phyloP scores from a whole-genome alignment of 768 basidiomycete genomes.

The Clathrus columnatus region DNA sequence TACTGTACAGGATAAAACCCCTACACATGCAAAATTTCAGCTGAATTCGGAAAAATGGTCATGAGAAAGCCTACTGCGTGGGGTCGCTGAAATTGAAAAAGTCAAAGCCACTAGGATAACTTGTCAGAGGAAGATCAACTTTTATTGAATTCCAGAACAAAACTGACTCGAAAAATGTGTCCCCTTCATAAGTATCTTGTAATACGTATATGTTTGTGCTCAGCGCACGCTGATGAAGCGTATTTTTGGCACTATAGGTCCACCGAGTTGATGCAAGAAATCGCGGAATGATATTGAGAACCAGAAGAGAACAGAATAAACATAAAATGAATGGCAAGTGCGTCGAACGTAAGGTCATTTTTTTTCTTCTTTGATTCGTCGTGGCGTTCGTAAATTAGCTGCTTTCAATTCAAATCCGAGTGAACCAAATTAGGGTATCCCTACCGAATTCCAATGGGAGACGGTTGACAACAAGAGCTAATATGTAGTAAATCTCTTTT shows the following conservation, averaged over 20 bases:
- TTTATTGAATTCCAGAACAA: too few relatives aligned
- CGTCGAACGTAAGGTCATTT: neutral
- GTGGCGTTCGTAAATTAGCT: neutral
- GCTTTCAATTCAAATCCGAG: too few relatives aligned
- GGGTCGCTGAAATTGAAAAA: slow-evolving; percentile 36
- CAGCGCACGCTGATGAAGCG: neutral
- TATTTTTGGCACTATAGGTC: neutral
- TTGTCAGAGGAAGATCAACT: too few relatives aligned
- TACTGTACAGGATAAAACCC: slow-evolving; percentile 54
- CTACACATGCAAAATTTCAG: slow-evolving; percentile 30
- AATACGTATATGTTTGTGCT: slow-evolving; percentile 44
- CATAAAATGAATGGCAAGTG: neutral
- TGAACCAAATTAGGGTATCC: too few relatives aligned
- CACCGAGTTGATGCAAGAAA: neutral
- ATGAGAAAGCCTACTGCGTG: slow-evolving; percentile 43
- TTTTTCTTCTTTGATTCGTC: too few relatives aligned
- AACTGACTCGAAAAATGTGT: slow-evolving; percentile 61
- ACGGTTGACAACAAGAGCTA: too few relatives aligned
- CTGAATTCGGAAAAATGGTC: slow-evolving; percentile 11
- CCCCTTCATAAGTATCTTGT: slow-evolving; percentile 57
- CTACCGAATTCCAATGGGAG: too few relatives aligned
- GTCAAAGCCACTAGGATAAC: slow-evolving; percentile 11
- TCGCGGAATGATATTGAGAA: neutral
- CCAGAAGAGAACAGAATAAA: neutral
- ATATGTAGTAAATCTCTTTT: too few relatives aligned